These are phyloP conservation scores for Elsinoe perseae DNA, from an alignment of 2,329 filamentous ascomycete species.

Conservation along the genomic window DNA sequence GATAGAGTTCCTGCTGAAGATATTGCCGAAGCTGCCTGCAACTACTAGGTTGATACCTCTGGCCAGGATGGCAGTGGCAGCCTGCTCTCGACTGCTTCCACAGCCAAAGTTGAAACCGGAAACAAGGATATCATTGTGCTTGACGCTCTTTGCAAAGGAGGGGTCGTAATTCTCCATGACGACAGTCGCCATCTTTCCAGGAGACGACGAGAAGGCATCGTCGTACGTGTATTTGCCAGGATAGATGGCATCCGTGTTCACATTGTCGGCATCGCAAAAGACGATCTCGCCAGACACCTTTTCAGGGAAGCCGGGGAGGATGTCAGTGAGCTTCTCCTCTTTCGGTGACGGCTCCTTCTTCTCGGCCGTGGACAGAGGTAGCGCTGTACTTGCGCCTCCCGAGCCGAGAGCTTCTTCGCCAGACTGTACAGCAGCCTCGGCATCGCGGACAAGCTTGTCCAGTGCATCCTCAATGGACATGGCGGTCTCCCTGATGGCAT, in stretches of 20 bases:
- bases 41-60: constrained; percentile 74
- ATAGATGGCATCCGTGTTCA: constrained; percentile 91
- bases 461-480: constrained; percentile 62
- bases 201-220: constrained; percentile 65
- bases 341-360: constrained; percentile 25
- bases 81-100: constrained; percentile 74
- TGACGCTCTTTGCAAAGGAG: constrained; percentile 56
- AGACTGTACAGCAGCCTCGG: constrained; percentile 54
- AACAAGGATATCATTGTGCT: constrained; percentile 71
- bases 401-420: constrained; percentile 42
- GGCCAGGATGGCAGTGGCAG: constrained; percentile 77
- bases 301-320: constrained; percentile 80
- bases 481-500: constrained; percentile 56
- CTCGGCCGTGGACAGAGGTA: constrained; percentile 27
- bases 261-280: constrained; percentile 77
- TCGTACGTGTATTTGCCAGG: constrained; percentile 89
- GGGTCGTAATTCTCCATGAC: constrained; percentile 93
- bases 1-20: constrained; percentile 70
- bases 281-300: constrained; percentile 78
- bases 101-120: constrained; percentile 84
- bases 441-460: constrained; percentile 61
- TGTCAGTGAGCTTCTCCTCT: constrained; percentile 49
- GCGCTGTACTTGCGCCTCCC: constrained; percentile 23
- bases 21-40: constrained; percentile 73
- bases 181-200: constrained; percentile 74